These are phyloP conservation scores for Leptomonas pyrrhocoris DNA, from an alignment of 208 protist genomes.

Conservation along the genomic window DNA sequence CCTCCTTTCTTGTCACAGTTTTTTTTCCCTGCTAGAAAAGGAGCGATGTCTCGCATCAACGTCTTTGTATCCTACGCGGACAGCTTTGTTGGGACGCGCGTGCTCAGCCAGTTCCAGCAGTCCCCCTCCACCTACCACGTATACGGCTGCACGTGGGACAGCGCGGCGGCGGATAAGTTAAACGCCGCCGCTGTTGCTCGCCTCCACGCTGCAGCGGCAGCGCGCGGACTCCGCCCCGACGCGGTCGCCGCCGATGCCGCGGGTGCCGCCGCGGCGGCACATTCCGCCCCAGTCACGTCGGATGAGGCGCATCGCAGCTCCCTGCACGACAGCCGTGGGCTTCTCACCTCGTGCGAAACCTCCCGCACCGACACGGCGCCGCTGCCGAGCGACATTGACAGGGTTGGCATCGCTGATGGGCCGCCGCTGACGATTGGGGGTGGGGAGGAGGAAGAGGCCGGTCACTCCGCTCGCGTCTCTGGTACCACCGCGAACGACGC, in stretches of 20 bases:
- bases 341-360: slow-evolving; percentile 12
- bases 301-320: not conserved
- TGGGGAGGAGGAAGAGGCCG: not conserved
- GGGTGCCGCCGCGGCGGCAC: not conserved
- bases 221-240: not conserved
- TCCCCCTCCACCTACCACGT: slow-evolving; percentile 58
- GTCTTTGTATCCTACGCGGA: slow-evolving; percentile 85
- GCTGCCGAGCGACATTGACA: not conserved
- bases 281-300: not conserved
- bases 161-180: slow-evolving; percentile 40
- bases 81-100: slow-evolving; percentile 72
- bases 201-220: not conserved
- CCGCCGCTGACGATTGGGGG: too few relatives aligned
- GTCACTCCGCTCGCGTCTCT: not conserved
- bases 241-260: not conserved
- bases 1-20: too few relatives aligned
- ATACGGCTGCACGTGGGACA: slow-evolving; percentile 80
- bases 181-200: slow-evolving; percentile 24
- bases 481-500: not conserved
- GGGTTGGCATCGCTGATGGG: not conserved
- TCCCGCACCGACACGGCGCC: slow-evolving; percentile 10
- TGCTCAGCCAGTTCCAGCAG: slow-evolving; percentile 60
- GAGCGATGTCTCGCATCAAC: slow-evolving; percentile 28
- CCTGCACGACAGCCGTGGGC: slow-evolving; percentile 14
- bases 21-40: too few relatives aligned